phyloP scores from a whole-genome alignment of 2,329 filamentous ascomycete species.

The Lecanoromycetidae sp. region DNA sequence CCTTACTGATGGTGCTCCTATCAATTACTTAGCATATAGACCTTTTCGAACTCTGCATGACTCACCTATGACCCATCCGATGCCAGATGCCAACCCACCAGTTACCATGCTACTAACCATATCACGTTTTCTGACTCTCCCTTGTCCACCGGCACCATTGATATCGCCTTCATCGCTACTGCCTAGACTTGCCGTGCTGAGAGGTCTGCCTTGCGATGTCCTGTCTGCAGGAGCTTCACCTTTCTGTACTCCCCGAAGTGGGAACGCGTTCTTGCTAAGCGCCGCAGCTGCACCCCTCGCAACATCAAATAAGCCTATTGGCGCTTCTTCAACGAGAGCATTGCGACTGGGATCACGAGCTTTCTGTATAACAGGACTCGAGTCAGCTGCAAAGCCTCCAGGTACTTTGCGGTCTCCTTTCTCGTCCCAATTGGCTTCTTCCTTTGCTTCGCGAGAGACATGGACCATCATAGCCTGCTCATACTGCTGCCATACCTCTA shows the following conservation, averaged over 20 bases:
- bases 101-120: conserved; percentile 53
- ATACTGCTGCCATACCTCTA: conserved; percentile 50
- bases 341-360: conserved; percentile 9
- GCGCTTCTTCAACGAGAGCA: conserved; percentile 32
- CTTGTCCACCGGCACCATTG: conserved; percentile 20
- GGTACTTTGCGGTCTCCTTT: conserved; percentile 31
- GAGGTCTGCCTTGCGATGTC: conserved; percentile 3
- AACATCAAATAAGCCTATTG: conserved; percentile 41
- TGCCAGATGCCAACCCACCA: conserved; percentile 47
- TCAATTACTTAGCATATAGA: neutral
- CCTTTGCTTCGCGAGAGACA: conserved; percentile 41
- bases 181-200: conserved; percentile 13
- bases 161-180: conserved; percentile 18
- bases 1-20: conserved; percentile 13
- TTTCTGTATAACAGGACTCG: conserved; percentile 8
- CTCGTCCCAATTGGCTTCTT: conserved; percentile 47
- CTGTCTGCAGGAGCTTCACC: neutral
- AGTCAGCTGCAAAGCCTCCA: conserved; percentile 14
- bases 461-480: conserved; percentile 48
- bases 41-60: neutral
- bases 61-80: conserved; percentile 52
- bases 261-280: conserved; percentile 37
- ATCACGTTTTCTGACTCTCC: conserved; percentile 36
- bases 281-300: conserved; percentile 38
- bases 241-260: conserved; percentile 23